These are phyloP conservation scores for Cryptosporidium sp. DNA, from an alignment of 169 alveolate species.

Conservation along the genomic window DNA sequence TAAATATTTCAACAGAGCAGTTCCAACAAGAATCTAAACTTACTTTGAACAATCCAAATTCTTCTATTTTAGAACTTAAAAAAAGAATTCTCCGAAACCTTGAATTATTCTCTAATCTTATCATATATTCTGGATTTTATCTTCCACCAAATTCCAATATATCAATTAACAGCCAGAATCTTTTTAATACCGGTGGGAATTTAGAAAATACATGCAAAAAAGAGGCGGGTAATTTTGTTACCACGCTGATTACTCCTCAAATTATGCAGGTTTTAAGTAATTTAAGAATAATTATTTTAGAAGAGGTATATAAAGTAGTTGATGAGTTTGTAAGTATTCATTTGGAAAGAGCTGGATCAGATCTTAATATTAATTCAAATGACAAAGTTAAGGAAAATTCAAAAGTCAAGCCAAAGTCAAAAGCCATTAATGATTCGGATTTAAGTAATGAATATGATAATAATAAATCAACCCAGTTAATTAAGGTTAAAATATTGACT, in stretches of 20 bases:
- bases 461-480: background rate
- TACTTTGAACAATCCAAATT: background rate
- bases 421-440: no score
- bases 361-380: background rate
- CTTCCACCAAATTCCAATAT: background rate
- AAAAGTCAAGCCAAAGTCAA: background rate
- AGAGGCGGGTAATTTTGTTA: background rate
- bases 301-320: slow-evolving; percentile 14
- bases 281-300: slow-evolving; percentile 22
- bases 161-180: background rate
- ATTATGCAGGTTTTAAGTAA: slow-evolving; percentile 16
- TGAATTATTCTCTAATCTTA: slow-evolving; percentile 6
- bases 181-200: background rate
- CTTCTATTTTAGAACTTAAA: background rate
- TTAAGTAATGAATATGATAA: background rate
- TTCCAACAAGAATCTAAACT: slow-evolving; percentile 20
- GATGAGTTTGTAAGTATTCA: slow-evolving; percentile 11
- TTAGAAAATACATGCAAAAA: slow-evolving; percentile 1
- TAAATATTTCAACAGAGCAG: slow-evolving; percentile 7
- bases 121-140: slow-evolving; percentile 45
- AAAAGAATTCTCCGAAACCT: slow-evolving; percentile 23
- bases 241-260: slow-evolving; percentile 38
- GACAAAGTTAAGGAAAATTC: background rate
- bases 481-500: background rate
- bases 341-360: background rate